phyloP scores from a whole-genome alignment of 176 grass and related monocot species.

The Carex littledalei region DNA sequence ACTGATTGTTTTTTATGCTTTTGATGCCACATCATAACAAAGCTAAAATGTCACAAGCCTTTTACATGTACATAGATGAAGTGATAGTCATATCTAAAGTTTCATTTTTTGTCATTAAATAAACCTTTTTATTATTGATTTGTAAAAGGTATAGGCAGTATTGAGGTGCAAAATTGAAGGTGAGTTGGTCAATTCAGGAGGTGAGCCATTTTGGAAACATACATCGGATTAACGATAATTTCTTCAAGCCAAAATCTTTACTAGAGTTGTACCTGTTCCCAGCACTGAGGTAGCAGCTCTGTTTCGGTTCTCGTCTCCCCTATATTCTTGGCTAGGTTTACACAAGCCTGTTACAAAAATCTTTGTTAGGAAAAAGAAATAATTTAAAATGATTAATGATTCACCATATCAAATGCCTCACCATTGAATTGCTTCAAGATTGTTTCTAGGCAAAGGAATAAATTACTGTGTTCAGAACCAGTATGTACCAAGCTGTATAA shows the following conservation, averaged over 20 bases:
- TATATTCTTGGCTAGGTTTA: conserved; percentile 79
- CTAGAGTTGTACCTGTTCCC: conserved; percentile 72
- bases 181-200: background rate
- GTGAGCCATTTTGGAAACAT: background rate
- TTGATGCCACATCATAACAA: background rate
- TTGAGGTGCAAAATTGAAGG: background rate
- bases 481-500: background rate
- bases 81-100: background rate
- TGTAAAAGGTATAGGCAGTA: background rate
- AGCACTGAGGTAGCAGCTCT: conserved; percentile 93
- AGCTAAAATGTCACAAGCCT: background rate
- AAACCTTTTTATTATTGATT: background rate
- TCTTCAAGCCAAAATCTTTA: background rate
- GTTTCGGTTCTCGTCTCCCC: conserved; percentile 99
- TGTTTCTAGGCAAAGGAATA: background rate
- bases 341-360: conserved; percentile 54
- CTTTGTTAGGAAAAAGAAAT: conserved; percentile 18
- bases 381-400: background rate
- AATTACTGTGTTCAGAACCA: background rate
- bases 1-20: background rate
- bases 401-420: background rate
- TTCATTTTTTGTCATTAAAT: background rate
- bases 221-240: background rate
- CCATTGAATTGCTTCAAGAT: background rate
- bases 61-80: background rate